Evolutionary conservation across 192 early-diverging fungal genomes (phyloP).

Genomic region (Backusella circina): DNA sequence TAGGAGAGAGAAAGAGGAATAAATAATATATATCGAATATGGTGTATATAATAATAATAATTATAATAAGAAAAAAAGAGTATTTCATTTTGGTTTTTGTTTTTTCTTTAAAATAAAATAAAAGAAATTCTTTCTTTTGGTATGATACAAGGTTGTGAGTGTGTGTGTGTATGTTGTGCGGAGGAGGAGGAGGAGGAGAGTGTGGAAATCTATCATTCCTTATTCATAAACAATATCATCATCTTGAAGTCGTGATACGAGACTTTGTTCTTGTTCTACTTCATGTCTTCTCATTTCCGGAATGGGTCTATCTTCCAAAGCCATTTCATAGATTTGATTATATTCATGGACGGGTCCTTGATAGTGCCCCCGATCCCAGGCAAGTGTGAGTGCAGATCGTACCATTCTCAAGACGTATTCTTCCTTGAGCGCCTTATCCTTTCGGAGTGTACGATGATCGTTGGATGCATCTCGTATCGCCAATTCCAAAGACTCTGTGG

Average conservation of each 20-base stretch:
- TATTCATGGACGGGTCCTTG: slow-evolving; percentile 48
- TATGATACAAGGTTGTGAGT: not conserved
- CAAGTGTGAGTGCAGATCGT: slow-evolving; percentile 38
- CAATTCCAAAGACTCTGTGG: slow-evolving; percentile 5
- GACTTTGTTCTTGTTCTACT: slow-evolving; percentile 7
- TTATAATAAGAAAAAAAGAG: no score
- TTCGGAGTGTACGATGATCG: slow-evolving; percentile 28
- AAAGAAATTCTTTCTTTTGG: not conserved
- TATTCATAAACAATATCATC: not conserved
- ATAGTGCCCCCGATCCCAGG: slow-evolving; percentile 41
- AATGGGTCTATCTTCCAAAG: slow-evolving; percentile 5
- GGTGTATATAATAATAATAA: no score
- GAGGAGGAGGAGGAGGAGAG: not conserved
- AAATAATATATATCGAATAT: no score
- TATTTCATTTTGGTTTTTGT: no score
- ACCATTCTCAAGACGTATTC: slow-evolving; percentile 42
- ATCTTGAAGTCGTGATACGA: slow-evolving; percentile 10
- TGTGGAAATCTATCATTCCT: not conserved
- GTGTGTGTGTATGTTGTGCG: not conserved
- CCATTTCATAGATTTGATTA: slow-evolving; percentile 21
- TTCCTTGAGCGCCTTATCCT: slow-evolving; percentile 35
- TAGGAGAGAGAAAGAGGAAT: no score
- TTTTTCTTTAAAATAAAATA: not conserved
- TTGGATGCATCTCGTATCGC: slow-evolving; percentile 38
- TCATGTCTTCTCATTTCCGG: slow-evolving; percentile 6